phyloP scores from a whole-genome alignment of 192 early-diverging fungal genomes.

The Dissophora globulifera region DNA sequence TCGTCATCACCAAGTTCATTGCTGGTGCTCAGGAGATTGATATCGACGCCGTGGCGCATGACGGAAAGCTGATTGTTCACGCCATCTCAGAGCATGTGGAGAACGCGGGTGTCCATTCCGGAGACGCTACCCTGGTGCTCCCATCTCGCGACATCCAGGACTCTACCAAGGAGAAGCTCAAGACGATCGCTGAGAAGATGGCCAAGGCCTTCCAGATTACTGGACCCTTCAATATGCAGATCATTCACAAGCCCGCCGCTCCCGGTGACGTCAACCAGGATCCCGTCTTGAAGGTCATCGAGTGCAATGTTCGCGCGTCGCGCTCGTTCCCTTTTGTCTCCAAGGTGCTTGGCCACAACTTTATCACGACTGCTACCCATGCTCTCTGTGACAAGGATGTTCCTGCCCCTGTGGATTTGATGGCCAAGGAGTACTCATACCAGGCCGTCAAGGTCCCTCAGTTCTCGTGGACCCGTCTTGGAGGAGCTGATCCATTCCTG shows the following conservation, averaged over 20 bases:
- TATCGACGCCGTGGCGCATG: constrained; percentile 90
- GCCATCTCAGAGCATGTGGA: constrained; percentile 97
- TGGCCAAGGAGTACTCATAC: constrained; percentile 71
- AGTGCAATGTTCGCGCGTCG: constrained; percentile 97
- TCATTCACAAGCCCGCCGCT: constrained; percentile 69
- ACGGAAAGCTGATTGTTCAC: constrained; percentile 87
- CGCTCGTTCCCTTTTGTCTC: constrained; percentile 98
- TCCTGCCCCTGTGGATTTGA: constrained; percentile 65
- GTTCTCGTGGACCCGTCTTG: constrained; percentile 95
- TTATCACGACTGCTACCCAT: constrained; percentile 91
- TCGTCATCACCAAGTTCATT: constrained; percentile 98
- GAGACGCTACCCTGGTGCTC: constrained; percentile 93
- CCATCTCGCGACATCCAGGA: constrained; percentile 72
- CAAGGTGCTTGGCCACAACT: constrained; percentile 91
- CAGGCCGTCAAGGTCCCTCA: constrained; percentile 95
- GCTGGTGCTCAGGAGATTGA: constrained; percentile 94
- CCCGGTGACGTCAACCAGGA: constrained; percentile 48
- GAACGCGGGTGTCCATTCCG: constrained; percentile 97
- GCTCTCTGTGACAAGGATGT: constrained; percentile 76
- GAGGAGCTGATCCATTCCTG: constrained; percentile 95
- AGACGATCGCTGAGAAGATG: constrained; percentile 86
- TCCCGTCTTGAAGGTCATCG: constrained; percentile 90
- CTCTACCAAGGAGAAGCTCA: constrained; percentile 68
- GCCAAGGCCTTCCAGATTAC: constrained; percentile 93
- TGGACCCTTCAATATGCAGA: constrained; percentile 99